phyloP scores from a whole-genome alignment of 2,329 filamentous ascomycete genomes.

The Calonectria pteridis region DNA sequence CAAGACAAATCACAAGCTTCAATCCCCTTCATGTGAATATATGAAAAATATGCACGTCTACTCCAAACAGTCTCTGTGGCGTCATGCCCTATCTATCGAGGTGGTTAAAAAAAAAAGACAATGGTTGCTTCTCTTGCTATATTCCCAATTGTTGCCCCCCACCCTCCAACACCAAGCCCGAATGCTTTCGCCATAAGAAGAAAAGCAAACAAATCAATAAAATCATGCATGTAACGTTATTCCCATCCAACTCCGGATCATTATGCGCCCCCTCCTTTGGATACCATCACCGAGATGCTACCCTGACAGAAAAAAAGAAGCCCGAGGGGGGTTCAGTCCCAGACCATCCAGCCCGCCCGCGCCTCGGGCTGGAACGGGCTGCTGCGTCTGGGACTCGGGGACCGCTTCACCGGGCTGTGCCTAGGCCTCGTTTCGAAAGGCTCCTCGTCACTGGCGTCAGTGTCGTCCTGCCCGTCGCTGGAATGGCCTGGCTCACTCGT shows the following conservation, averaged over 20 bases:
- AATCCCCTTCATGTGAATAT: slow-evolving; percentile 1
- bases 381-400: slow-evolving; percentile 11
- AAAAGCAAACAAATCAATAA: not conserved
- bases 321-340: slow-evolving; percentile 27
- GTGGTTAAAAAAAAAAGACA: not conserved
- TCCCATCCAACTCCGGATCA: slow-evolving; percentile 21
- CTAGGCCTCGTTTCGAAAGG: slow-evolving; percentile 38
- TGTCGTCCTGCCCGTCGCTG: slow-evolving; percentile 49
- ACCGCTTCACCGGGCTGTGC: slow-evolving; percentile 20
- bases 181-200: slow-evolving; percentile 17
- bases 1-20: slow-evolving; percentile 7
- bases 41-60: slow-evolving; percentile 22
- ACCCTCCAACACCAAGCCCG: slow-evolving; percentile 13
- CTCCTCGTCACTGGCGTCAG: slow-evolving; percentile 51
- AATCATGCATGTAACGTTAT: slow-evolving; percentile 16
- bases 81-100: not conserved
- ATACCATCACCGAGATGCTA: slow-evolving; percentile 3
- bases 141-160: not conserved
- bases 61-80: slow-evolving; percentile 1
- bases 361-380: slow-evolving; percentile 21
- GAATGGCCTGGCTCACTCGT: slow-evolving; percentile 50
- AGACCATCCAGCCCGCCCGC: slow-evolving; percentile 40
- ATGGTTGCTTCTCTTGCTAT: not conserved
- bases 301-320: slow-evolving; percentile 2
- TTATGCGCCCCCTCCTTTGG: slow-evolving; percentile 1